Percentiles rank a stretch among this genome's conserved stretches.
Conservation (phyloP, 2,329 filamentous ascomycete species). For the Colletotrichum acutatum region DNA sequence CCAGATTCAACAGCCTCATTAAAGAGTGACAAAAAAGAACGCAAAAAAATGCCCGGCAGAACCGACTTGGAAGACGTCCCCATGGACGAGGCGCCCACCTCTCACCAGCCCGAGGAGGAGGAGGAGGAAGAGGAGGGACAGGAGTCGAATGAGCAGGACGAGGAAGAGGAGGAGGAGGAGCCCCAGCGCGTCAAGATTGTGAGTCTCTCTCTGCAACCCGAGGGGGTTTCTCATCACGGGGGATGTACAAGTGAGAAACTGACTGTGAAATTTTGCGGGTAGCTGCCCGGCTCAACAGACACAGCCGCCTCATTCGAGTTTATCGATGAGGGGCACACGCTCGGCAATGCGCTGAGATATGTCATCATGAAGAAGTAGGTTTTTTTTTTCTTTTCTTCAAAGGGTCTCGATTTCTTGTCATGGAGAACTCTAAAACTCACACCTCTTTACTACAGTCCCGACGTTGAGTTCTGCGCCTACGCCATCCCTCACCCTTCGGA, state of each 20-base stretch:
- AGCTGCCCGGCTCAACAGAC: conserved; percentile 88
- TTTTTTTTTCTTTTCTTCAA: too few species aligned
- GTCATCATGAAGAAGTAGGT: conserved; percentile 97
- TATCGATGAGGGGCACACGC: conserved; percentile 90
- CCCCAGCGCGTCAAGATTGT: conserved; percentile 72
- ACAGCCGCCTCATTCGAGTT: conserved; percentile 97
- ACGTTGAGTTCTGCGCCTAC: conserved; percentile 98
- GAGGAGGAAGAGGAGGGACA: conserved; percentile 45
- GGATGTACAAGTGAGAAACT: too few species aligned
- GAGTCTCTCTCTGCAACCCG: conserved; percentile 42
- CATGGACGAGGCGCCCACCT: conserved; percentile 44
- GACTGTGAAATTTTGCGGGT: not conserved
- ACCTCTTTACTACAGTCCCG: conserved; percentile 69
- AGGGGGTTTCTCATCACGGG: too few species aligned
- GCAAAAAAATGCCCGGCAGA: conserved; percentile 51
- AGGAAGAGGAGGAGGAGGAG: conserved; percentile 60
- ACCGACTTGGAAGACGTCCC: conserved; percentile 53
- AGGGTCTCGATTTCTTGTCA: too few species aligned
- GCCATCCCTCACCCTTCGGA: conserved; percentile 97
- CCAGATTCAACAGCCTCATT: too few species aligned
- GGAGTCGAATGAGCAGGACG: conserved; percentile 54
- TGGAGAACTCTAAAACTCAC: not conserved
- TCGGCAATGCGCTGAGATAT: conserved; percentile 93
- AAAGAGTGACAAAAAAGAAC: not conserved
- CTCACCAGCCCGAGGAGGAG: conserved; percentile 47